Conservation (phyloP, 2,329 filamentous ascomycete genomes). For the Lachnellula willkommii region DNA sequence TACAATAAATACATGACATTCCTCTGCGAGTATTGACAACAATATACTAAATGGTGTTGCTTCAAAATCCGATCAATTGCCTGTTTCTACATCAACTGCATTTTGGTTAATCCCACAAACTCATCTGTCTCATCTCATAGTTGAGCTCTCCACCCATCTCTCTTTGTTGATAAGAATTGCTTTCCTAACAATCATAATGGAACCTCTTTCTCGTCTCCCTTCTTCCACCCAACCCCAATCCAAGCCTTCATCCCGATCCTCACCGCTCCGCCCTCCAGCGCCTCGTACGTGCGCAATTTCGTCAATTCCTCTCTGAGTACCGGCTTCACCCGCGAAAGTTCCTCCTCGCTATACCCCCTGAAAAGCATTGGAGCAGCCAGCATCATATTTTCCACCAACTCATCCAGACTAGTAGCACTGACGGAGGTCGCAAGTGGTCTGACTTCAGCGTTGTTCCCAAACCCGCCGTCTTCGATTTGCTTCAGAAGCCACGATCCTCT, state of each 20-base stretch:
- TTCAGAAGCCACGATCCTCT: constrained; percentile 10
- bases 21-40: no score
- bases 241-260: constrained; percentile 15
- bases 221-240: constrained; percentile 10
- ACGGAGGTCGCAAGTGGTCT: constrained; percentile 5
- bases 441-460: constrained; percentile 10
- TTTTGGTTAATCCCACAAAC: no score
- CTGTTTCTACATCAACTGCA: no score
- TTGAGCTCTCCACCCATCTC: no score
- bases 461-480: constrained; percentile 11
- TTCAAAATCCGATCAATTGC: no score
- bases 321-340: not conserved
- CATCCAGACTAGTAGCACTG: constrained; percentile 6
- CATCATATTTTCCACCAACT: constrained; percentile 13
- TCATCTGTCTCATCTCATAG: no score
- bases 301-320: constrained; percentile 7
- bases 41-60: no score
- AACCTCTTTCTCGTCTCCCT: constrained; percentile 6
- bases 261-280: constrained; percentile 4
- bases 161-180: no score
- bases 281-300: constrained; percentile 11
- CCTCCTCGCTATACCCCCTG: constrained; percentile 4
- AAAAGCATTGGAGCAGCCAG: constrained; percentile 12
- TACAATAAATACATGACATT: no score
- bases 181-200: not conserved